Evolutionary conservation across 768 basidiomycete genomes (phyloP), one percentile per base, ranked within the genome.

Genomic region (Podaxis pistillaris): DNA sequence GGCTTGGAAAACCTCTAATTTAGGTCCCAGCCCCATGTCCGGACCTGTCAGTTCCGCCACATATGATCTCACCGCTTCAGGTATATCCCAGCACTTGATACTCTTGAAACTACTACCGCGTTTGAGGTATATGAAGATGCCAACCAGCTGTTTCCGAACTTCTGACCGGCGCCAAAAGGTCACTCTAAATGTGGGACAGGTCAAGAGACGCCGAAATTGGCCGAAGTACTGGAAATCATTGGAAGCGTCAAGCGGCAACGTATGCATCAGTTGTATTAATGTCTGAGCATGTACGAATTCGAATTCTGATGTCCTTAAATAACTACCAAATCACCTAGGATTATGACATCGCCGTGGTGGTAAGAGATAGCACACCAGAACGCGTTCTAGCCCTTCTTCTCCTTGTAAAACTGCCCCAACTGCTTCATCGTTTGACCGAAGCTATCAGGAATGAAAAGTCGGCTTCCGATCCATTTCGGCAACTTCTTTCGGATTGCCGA

Each of bases 401-500:
- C 80, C 61, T 83, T 80, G 74, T 86, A 93, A 73, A 94, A 96
- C 24, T 70, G 73, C 0, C 86, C 86, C 50, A 96, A 74, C 49
- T 84, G 82, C 68, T 83, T 86, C 66, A 94, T 81, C 6, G 84
- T 84, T 60, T 86, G 86, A 4, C 90, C 90, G 73, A 93, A 97
- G 4, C 79, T 81, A 19, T 87, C 80, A 24, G 87, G 79, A 4
- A 87, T 75, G 49, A 79, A 71, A 26, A 91, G 70, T 28, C 82
- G 82, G 55, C 81, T 77, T 9, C 86, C 89, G 58, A 98, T 94
- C 96, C 96, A 99, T 60, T 82, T 83, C 0, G 96, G 95, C n/a
- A 99, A 78, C 73, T 97, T 97, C 58, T 73, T 76, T 44, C 83
- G 83, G 59, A 97, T 91, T 1, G 86, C 77, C 2, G 81, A 68